phyloP scores from a whole-genome alignment of 108 stramenopile species.

The Aurantiochytrium sp. region DNA sequence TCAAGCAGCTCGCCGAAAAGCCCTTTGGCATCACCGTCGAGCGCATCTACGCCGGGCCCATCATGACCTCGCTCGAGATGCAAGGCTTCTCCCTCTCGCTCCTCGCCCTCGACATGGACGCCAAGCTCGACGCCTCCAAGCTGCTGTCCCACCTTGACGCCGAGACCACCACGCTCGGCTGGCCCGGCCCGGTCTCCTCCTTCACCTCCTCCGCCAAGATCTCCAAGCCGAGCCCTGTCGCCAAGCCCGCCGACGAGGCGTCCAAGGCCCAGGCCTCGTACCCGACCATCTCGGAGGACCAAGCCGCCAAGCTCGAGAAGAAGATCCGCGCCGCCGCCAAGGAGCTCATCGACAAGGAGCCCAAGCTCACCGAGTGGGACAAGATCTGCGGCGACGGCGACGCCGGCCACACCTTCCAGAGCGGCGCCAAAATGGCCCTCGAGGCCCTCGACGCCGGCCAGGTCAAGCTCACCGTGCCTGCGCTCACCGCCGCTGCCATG shows the following conservation, averaged over 20 bases:
- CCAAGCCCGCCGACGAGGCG: conserved; percentile 32
- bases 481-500: conserved; percentile 51
- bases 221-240: neutral
- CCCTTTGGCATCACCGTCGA: conserved; percentile 56
- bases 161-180: conserved; percentile 73
- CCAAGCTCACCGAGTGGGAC: conserved; percentile 74
- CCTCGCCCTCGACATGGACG: conserved; percentile 56
- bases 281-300: conserved; percentile 57
- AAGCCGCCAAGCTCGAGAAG: neutral
- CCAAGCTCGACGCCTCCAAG: conserved; percentile 40
- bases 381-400: conserved; percentile 95
- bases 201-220: neutral
- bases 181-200: conserved; percentile 49
- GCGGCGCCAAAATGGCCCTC: conserved; percentile 76
- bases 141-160: conserved; percentile 68
- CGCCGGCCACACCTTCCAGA: conserved; percentile 88
- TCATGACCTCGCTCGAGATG: conserved; percentile 97
- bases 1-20: conserved; percentile 39
- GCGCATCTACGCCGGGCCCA: conserved; percentile 71
- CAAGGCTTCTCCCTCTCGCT: conserved; percentile 82
- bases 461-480: neutral
- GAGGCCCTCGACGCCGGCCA: conserved; percentile 53
- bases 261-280: conserved; percentile 43
- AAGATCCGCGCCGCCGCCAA: conserved; percentile 52
- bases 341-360: conserved; percentile 71